Conservation (phyloP, 75 land plant species). For the Pseudotsuga menziesii region DNA sequence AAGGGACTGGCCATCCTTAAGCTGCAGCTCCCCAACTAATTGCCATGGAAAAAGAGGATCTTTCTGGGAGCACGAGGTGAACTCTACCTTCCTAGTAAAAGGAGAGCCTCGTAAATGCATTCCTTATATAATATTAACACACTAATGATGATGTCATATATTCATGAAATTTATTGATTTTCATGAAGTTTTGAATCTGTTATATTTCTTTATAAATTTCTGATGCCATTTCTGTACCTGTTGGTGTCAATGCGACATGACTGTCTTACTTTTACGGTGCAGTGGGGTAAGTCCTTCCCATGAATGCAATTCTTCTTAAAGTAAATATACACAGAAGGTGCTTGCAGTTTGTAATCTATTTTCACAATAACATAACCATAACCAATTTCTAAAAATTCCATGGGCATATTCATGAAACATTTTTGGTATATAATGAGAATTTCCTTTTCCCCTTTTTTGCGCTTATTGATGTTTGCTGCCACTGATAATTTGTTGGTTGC, state of each 20-base stretch:
- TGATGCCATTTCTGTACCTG: background rate
- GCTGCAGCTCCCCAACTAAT: slow-evolving; percentile 37
- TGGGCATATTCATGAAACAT: background rate
- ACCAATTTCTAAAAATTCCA: background rate
- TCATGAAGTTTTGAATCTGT: background rate
- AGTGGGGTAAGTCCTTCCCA: slow-evolving; percentile 8
- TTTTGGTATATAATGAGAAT: background rate
- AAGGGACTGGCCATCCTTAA: slow-evolving; percentile 65
- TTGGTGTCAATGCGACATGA: background rate
- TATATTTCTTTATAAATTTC: background rate
- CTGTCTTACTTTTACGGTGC: background rate
- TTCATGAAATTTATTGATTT: background rate
- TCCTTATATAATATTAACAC: background rate
- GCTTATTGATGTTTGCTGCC: background rate
- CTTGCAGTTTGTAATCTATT: background rate
- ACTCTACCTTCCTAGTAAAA: too few relatives aligned
- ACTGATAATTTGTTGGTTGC: slow-evolving; percentile 17
- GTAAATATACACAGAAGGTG: background rate
- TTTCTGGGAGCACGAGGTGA: slow-evolving; percentile 76
- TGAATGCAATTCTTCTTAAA: background rate
- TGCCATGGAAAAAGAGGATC: slow-evolving; percentile 58
- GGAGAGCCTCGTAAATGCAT: background rate
- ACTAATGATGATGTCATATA: background rate
- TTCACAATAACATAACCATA: background rate
- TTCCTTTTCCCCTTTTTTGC: background rate